Evolutionary conservation across 1,284 basidiomycete genomes (phyloP), one percentile per base, ranked within the genome.

Genomic region (Takashimella tepidaria): DNA sequence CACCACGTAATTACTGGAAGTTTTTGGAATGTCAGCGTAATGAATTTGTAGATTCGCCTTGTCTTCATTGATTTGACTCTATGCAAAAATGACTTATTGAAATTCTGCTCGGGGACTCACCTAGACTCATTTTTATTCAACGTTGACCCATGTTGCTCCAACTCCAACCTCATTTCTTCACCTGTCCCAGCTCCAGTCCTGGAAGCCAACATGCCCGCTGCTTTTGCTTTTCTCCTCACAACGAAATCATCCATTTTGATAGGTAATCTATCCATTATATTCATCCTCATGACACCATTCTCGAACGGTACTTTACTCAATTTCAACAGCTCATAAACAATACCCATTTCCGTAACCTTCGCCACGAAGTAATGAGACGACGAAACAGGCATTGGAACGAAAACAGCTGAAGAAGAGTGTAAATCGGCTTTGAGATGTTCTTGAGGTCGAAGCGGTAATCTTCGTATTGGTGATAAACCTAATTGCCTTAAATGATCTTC

Each of bases 371-470:
- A 68, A 54, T 73, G 69, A 12, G 52, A 52, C 19, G 58, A 37
- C 0, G 69, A 67, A 1, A 66, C 61, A 0, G 72, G 67, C 1
- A 75, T 51, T 1, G 69, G 66, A 2, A 72, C 62, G 46, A 70
- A 73, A 13, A 72, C 59, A 3, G 68, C 66, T 1, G 72, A 60
- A 5, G 63, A 60, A 2, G 68, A 64, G 43, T 67, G 66, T 1
- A 74, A 51, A 25, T 72, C 67, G 24, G 64, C 63, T 56, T 67
- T 68, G 16, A 62, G 54, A n/a, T 72, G 55, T 45, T 72, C 72
- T 64, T 67, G 62, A 1, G 63, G 59, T 12, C 66, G 62, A 8
- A 74, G 54, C 3, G 67, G 57, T 5, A 72, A 48, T n/a, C 67
- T 57, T 2, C 72, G 64, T 4, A 58, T 51, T 3, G 72, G 72